Evolutionary conservation across 2,329 filamentous ascomycete genomes (phyloP).

Genomic region (Teratosphaeria viscida): DNA sequence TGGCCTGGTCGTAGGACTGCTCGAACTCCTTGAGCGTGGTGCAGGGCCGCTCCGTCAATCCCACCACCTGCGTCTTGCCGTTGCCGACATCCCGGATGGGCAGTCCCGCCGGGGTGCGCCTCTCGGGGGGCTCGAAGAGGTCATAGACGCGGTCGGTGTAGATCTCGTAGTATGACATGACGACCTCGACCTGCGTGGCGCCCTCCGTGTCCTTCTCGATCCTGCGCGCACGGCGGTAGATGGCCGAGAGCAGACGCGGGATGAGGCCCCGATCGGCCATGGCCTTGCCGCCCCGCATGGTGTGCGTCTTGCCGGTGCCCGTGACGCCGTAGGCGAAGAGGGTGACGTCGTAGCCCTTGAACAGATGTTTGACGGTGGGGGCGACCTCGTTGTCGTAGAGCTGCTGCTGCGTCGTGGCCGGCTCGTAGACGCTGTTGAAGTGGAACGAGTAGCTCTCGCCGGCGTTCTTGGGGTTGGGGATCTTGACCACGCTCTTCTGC

Average conservation of each 20-base stretch:
- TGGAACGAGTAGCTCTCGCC: slow-evolving; percentile 85
- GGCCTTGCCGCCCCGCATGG: slow-evolving; percentile 59
- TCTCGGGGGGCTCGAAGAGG: slow-evolving; percentile 74
- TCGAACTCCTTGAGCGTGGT: slow-evolving; percentile 77
- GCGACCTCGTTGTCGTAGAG: slow-evolving; percentile 85
- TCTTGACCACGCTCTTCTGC: slow-evolving; percentile 56
- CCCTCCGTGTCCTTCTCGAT: slow-evolving; percentile 39
- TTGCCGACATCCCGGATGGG: slow-evolving; percentile 86
- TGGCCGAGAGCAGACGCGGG: slow-evolving; percentile 45
- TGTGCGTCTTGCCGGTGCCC: slow-evolving; percentile 95
- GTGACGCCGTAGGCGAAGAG: slow-evolving; percentile 95
- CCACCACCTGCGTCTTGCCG: slow-evolving; percentile 88
- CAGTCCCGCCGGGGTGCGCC: slow-evolving; percentile 72
- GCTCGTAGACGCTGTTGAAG: slow-evolving; percentile 88
- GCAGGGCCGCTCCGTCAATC: slow-evolving; percentile 73
- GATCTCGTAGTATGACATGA: slow-evolving; percentile 69
- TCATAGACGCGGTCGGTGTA: slow-evolving; percentile 96
- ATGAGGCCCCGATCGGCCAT: slow-evolving; percentile 57
- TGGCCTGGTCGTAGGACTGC: slow-evolving; percentile 77
- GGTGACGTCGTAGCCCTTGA: slow-evolving; percentile 97
- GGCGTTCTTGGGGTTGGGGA: slow-evolving; percentile 90
- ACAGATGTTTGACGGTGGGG: slow-evolving; percentile 82
- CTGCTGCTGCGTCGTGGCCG: slow-evolving; percentile 68
- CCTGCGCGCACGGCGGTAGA: slow-evolving; percentile 57
- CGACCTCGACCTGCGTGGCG: slow-evolving; percentile 67